Evolutionary conservation across 306 rosid genomes (phyloP).

Genomic region (Lagenaria siceraria): DNA sequence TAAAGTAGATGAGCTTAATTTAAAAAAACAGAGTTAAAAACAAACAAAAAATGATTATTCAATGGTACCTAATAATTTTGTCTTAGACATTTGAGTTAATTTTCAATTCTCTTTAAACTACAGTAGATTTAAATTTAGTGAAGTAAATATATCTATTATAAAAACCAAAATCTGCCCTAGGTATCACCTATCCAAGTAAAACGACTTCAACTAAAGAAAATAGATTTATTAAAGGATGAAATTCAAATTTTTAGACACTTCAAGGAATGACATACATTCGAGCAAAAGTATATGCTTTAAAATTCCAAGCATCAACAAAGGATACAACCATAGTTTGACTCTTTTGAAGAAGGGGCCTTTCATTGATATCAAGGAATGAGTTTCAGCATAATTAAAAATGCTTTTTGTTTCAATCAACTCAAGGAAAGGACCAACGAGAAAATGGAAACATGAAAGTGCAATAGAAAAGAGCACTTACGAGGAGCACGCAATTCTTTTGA

Average conservation of each 20-base stretch:
- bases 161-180: too few relatives aligned
- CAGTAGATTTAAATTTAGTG: too few relatives aligned
- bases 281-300: background rate
- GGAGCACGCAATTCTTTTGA: slow-evolving; percentile 24
- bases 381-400: background rate
- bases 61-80: too few relatives aligned
- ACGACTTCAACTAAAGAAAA: too few relatives aligned
- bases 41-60: too few relatives aligned
- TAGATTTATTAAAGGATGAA: background rate
- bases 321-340: background rate
- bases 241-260: background rate
- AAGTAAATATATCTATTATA: background rate
- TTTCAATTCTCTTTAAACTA: too few relatives aligned
- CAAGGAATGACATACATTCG: background rate
- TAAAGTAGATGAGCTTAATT: too few relatives aligned
- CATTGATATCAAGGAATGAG: background rate
- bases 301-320: background rate
- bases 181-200: too few relatives aligned
- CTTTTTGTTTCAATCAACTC: background rate
- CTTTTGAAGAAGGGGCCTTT: background rate
- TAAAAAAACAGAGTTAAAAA: too few relatives aligned
- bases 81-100: too few relatives aligned
- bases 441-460: background rate
- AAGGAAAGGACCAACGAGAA: background rate
- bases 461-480: slow-evolving; percentile 2